phyloP scores from a whole-genome alignment of 1,139 yeast genomes.

The Pneumocystis carinii region DNA sequence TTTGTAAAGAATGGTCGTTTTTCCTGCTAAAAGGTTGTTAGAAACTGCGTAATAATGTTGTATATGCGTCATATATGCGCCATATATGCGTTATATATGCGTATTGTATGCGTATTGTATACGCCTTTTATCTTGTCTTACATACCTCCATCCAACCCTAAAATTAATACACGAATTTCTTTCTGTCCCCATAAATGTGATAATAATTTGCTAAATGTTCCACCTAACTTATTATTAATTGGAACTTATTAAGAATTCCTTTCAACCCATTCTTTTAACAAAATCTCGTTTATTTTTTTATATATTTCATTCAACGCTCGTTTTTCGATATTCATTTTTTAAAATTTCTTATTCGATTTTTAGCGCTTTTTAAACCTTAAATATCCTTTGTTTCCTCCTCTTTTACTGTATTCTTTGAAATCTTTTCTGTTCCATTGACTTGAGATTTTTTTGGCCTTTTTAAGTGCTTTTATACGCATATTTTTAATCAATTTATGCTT shows the following conservation, averaged over 20 bases:
- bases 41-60: neutral
- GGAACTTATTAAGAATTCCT: neutral
- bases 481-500: no score
- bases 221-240: constrained; percentile 32
- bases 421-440: no score
- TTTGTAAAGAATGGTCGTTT: constrained; percentile 83
- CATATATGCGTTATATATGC: neutral
- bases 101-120: no score
- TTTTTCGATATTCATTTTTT: no score
- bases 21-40: constrained; percentile 39
- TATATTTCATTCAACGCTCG: no score
- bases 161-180: constrained; percentile 78
- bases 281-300: neutral
- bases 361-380: no score
- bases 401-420: no score
- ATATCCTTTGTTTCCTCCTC: no score
- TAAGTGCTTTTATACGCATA: no score
- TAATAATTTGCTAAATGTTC: constrained; percentile 70
- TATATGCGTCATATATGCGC: neutral
- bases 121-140: neutral
- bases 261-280: neutral
- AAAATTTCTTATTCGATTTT: no score
- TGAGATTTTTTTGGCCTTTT: no score
- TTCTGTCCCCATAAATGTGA: constrained; percentile 82
- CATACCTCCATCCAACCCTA: constrained; percentile 77